Evolutionary conservation across 2,329 filamentous ascomycete species (phyloP).

Genomic region (Microsporum ferrugineum): DNA sequence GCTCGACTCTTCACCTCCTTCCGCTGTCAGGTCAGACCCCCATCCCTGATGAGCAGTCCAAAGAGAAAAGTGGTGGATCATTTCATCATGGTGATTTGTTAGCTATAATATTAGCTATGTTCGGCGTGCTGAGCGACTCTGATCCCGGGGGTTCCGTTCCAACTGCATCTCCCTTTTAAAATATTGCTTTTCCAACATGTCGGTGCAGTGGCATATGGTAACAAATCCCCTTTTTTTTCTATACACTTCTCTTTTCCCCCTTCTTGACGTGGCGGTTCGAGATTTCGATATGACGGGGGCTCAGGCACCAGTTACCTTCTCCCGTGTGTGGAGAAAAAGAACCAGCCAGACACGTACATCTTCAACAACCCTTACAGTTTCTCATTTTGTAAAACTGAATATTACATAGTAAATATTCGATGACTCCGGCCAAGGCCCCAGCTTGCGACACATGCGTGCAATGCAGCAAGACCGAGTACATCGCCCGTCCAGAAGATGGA

Average conservation of each 20-base stretch:
- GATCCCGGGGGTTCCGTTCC: not conserved
- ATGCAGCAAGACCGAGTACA: not conserved
- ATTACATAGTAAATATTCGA: no score
- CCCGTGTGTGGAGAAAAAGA: not conserved
- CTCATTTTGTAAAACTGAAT: no score
- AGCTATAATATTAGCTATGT: not conserved
- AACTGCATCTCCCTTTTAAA: not conserved
- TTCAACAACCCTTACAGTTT: not conserved
- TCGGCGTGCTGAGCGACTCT: not conserved
- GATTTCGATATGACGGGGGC: not conserved
- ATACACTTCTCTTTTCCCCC: not conserved
- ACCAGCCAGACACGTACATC: not conserved
- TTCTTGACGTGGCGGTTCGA: not conserved
- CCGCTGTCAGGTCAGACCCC: not conserved
- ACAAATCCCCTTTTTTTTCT: not conserved
- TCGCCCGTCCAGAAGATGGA: not conserved
- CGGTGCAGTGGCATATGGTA: not conserved
- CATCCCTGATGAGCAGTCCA: not conserved
- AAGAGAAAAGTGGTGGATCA: not conserved
- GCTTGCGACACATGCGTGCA: not conserved
- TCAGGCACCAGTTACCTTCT: constrained; percentile 1
- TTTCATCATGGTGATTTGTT: not conserved
- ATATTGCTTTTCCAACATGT: not conserved
- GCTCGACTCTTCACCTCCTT: not conserved
- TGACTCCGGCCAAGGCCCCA: not conserved